phyloP scores from a whole-genome alignment of 805 yeast genomes.

The Yamadazyma insecticola region DNA sequence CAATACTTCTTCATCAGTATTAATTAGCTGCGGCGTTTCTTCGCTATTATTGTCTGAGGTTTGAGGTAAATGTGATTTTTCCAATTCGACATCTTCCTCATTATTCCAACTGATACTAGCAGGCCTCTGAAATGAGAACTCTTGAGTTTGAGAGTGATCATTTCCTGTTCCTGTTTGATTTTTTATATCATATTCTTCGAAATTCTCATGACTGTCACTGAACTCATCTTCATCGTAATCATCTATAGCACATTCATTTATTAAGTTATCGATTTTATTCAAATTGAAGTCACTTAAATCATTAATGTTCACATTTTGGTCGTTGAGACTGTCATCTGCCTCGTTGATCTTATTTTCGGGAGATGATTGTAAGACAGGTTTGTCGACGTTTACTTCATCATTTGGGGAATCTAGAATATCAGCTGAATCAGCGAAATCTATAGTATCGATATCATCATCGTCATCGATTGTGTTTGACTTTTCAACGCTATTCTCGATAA shows the following conservation, averaged over 20 bases:
- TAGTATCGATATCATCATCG: slow-evolving; percentile 22
- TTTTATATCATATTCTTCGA: background rate
- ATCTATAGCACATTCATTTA: slow-evolving; percentile 22
- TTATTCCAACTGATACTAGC: slow-evolving; percentile 42
- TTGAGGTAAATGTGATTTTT: slow-evolving; percentile 1
- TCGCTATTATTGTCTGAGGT: background rate
- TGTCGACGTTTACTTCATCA: slow-evolving; percentile 7
- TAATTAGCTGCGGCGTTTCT: slow-evolving; percentile 1
- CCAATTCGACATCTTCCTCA: slow-evolving; percentile 21
- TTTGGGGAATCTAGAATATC: slow-evolving; percentile 13
- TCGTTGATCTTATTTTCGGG: slow-evolving; percentile 4
- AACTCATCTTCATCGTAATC: background rate
- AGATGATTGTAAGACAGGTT: background rate
- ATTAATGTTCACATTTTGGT: slow-evolving; percentile 24
- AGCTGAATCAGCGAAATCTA: slow-evolving; percentile 26
- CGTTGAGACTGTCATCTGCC: slow-evolving; percentile 12
- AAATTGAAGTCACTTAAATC: slow-evolving; percentile 37
- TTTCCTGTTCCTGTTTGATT: background rate
- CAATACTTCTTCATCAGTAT: too few relatives aligned
- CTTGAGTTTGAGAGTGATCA: slow-evolving; percentile 15
- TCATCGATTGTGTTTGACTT: slow-evolving; percentile 12
- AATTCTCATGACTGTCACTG: background rate
- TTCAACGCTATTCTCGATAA: slow-evolving; percentile 17
- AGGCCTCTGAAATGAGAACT: slow-evolving; percentile 32
- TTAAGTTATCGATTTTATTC: slow-evolving; percentile 32